These are phyloP conservation scores for Ettlia oleoabundans DNA, from an alignment of 139 green algal species.

Conservation along the genomic window DNA sequence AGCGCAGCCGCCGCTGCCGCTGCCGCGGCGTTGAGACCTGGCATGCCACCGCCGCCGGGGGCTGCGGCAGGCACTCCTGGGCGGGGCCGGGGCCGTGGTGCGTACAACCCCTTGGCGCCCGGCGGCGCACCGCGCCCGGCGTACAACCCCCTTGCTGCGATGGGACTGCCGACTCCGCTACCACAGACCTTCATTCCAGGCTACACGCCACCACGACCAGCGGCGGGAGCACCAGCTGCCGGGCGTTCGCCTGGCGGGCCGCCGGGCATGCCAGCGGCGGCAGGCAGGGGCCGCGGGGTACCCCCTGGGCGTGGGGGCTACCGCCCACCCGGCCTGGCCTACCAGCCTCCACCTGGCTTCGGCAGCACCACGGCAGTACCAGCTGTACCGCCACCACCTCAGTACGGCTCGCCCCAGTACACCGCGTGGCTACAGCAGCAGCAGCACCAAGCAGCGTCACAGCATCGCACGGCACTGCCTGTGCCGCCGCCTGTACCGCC, in stretches of 20 bases:
- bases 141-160: constrained; percentile 15
- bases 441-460: too few relatives aligned
- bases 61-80: neutral
- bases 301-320: neutral
- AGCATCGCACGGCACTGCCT: too few relatives aligned
- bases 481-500: neutral
- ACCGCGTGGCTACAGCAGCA: constrained; percentile 9
- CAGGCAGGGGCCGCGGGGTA: neutral
- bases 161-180: too few relatives aligned
- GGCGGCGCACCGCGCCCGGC: neutral
- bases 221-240: neutral
- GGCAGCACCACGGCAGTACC: neutral
- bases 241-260: neutral
- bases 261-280: neutral
- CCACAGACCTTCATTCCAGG: constrained; percentile 7
- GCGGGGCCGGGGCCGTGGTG: neutral
- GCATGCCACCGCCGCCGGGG: neutral
- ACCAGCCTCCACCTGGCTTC: neutral
- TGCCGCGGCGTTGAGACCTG: neutral
- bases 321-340: constrained; percentile 12
- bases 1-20: neutral
- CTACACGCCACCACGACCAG: neutral
- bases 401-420: constrained; percentile 17
- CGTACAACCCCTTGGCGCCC: constrained; percentile 3
- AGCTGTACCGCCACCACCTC: neutral